Evolutionary conservation across 2,329 filamentous ascomycete genomes (phyloP).

Genomic region (Aspergillus neoniger): DNA sequence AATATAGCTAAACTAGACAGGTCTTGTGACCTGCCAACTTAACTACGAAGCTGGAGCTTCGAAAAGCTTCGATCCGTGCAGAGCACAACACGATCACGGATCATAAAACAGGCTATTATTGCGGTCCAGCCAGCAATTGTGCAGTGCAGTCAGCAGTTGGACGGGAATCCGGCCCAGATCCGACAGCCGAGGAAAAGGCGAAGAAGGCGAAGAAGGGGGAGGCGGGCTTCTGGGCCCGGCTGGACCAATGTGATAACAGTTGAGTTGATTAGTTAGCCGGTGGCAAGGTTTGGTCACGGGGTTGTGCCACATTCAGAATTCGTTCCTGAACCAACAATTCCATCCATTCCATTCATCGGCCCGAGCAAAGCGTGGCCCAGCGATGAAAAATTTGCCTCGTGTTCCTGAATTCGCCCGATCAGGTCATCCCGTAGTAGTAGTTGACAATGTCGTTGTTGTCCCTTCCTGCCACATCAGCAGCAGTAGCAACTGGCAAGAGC

Average conservation of each 20-base stretch:
- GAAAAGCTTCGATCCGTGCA: too few relatives aligned
- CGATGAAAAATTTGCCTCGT: neutral
- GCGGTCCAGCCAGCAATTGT: too few relatives aligned
- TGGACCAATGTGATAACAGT: neutral
- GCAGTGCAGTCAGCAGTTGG: too few relatives aligned
- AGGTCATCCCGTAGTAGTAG: neutral
- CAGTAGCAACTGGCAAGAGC: neutral
- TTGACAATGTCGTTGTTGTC: neutral
- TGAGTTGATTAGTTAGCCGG: neutral
- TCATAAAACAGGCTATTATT: too few relatives aligned
- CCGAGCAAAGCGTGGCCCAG: neutral
- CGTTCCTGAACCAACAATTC: neutral
- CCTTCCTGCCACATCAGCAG: neutral
- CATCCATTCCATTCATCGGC: neutral
- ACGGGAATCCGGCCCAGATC: neutral
- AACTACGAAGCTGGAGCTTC: too few relatives aligned
- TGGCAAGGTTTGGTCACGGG: slow-evolving; percentile 2
- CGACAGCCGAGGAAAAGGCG: neutral
- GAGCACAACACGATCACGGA: too few relatives aligned
- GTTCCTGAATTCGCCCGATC: neutral
- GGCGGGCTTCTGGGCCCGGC: neutral
- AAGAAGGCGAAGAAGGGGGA: neutral
- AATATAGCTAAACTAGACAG: too few relatives aligned
- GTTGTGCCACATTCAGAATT: neutral
- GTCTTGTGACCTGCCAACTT: too few relatives aligned